phyloP scores from a whole-genome alignment of 305 asterid species.

The Lippia alba region DNA sequence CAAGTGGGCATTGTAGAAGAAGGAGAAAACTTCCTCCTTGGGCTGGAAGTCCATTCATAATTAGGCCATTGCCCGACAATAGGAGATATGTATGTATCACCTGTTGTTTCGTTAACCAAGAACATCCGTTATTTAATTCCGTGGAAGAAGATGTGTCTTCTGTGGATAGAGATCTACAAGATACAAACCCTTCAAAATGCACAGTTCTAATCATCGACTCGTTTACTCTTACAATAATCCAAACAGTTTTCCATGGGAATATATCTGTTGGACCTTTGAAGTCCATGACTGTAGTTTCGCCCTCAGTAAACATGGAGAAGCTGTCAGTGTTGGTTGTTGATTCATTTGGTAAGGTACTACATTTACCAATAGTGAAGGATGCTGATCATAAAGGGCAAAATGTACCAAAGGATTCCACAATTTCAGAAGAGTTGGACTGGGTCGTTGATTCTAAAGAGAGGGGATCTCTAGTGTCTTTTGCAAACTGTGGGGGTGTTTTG shows the following conservation, averaged over 20 bases:
- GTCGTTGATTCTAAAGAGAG: slow-evolving; percentile 52
- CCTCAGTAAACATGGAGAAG: slow-evolving; percentile 61
- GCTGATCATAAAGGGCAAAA: slow-evolving; percentile 51
- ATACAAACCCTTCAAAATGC: slow-evolving; percentile 57
- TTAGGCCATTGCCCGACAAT: slow-evolving; percentile 68
- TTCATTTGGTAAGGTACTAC: slow-evolving; percentile 73
- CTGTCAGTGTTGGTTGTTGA: slow-evolving; percentile 78
- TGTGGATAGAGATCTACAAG: slow-evolving; percentile 49
- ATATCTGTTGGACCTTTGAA: slow-evolving; percentile 79
- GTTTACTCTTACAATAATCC: slow-evolving; percentile 76
- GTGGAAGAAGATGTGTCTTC: slow-evolving; percentile 43
- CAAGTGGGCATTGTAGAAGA: slow-evolving; percentile 88
- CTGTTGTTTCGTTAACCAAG: slow-evolving; percentile 60
- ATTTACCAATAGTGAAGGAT: slow-evolving; percentile 66
- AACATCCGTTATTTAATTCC: slow-evolving; percentile 45
- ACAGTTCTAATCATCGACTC: slow-evolving; percentile 77
- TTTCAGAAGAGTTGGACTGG: slow-evolving; percentile 57
- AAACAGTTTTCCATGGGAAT: slow-evolving; percentile 84
- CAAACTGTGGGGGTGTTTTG: slow-evolving; percentile 58
- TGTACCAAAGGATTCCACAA: slow-evolving; percentile 45
- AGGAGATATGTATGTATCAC: slow-evolving; percentile 79
- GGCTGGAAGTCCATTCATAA: slow-evolving; percentile 83
- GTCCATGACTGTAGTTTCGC: slow-evolving; percentile 63
- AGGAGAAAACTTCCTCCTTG: slow-evolving; percentile 97
- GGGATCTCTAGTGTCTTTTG: slow-evolving; percentile 61